These are phyloP conservation scores for Eucalyptus globulus DNA, from an alignment of 345 rosid species.

Conservation along the genomic window DNA sequence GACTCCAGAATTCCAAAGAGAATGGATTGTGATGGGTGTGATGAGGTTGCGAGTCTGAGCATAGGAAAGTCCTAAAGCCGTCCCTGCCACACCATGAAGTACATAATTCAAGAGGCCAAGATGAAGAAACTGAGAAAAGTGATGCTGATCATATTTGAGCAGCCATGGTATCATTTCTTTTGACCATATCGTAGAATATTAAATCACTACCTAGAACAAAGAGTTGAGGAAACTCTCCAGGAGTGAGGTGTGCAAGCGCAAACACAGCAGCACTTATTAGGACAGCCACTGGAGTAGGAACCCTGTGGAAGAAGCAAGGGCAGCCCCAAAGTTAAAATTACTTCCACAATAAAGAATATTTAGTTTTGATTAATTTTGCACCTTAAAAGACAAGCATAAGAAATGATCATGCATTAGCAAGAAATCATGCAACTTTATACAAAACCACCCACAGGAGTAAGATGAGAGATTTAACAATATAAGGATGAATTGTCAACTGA, in stretches of 20 bases:
- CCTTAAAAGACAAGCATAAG: not conserved
- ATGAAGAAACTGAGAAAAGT: not conserved
- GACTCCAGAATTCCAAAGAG: conserved; percentile 84
- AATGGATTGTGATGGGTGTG: conserved; percentile 74
- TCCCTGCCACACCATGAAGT: conserved; percentile 19
- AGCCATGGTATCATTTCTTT: not conserved
- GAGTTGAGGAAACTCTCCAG: conserved; percentile 87
- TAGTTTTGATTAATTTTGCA: not conserved
- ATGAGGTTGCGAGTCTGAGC: conserved; percentile 87
- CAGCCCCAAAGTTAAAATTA: not conserved
- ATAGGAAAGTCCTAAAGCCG: conserved; percentile 68
- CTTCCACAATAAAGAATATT: not conserved
- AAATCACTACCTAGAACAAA: conserved; percentile 50
- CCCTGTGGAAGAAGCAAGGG: conserved; percentile 28
- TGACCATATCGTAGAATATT: not conserved
- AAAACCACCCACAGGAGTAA: not conserved
- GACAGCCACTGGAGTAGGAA: conserved; percentile 75
- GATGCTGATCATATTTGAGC: not conserved
- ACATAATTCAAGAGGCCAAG: not conserved
- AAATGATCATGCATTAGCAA: not conserved
- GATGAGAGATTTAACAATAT: not conserved
- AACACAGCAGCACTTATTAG: conserved; percentile 84
- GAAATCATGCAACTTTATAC: not conserved
- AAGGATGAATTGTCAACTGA: not conserved
- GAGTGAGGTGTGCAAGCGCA: conserved; percentile 87